Evolutionary conservation across 345 rosid species (phyloP), one percentile per base, ranked within the genome.

Genomic region (Syzygium aqueum): DNA sequence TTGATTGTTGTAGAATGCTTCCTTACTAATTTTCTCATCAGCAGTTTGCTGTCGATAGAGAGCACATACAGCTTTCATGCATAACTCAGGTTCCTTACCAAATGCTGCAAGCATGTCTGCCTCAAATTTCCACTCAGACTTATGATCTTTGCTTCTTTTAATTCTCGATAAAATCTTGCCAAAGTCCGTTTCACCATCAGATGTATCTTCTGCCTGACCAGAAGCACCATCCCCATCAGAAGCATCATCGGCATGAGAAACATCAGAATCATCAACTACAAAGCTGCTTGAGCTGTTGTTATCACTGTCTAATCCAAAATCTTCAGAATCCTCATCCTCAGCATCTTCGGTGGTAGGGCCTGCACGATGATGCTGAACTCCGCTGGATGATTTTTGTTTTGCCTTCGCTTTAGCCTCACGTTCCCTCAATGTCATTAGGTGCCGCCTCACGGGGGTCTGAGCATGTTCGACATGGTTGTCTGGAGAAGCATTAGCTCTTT

Each of bases 41-140:
- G 87, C 86, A 59, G 96, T 95, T 89, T 95, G 98, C 86, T 92
- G 93, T 77, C 95, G 86, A 85, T 93, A 95, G 22, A 96, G 90
- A 78, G 94, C 98, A 86, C 98, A 95, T 43, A 95, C 98, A 61
- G 98, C 98, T 88, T 88, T 95, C 97, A 96, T 94, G 90, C 99
- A 97, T 27, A 94, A 92, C 88, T 93, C 92, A 4, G 85, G 90
- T 82, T 93, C 94, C 91, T 96, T 96, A 43, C 93, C 96, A 28
- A 97, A 95, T 86, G 89, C 95, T 21, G 98, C 91, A 15, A 93
- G 95, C 96, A 97, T 93, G 50, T 96, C 96, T 40, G 90, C 96
- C 89, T 94, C 94, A 33, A 86, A 91, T 77, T 92, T 90, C 98
- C 97, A 94, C 87, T 89, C 91, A 21, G 43, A 84, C 49, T 88